Base-by-base conservation (phyloP, 2,329 filamentous ascomycete genomes). In the Davidsoniella eucalypti region DNA sequence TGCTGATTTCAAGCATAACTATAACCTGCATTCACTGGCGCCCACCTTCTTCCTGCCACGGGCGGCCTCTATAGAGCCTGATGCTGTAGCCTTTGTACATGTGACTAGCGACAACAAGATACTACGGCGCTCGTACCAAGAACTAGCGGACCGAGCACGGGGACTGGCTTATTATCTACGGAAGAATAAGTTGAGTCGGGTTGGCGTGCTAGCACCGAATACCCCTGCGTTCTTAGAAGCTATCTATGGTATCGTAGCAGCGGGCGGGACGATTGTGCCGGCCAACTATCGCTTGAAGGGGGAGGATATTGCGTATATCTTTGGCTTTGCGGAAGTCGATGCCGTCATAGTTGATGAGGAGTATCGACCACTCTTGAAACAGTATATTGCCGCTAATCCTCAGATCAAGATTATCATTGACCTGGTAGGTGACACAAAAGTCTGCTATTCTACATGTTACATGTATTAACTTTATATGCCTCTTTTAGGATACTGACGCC, bases 191-290 rank as follows among this genome's bases (percentile, higher is more conserved):
- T 79, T 78, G 59, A 82, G 78, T 59, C 75, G 84, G 53, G 83
- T 96, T 5, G 92, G 92, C 5, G 81, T 98, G 44, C 70, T 98
- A 9, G 81, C 80, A 7, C 85, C 92, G 2, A 98, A 98, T 62
- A 98, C 92, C 1, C 92, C 92, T 0, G 88, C 88, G 0, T 96
- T 96, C 59, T 70, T 98, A 25, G 90, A 96, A 66, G 76, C 80
- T 5, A 85, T 94, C 54, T 98, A 86, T 60, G 92, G 84, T 1
- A 82, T 95, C 57, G 81, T 80, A 1, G 88, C 84, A 1, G 84
- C 84, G 0, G 87, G 87, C 1, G 84, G 73, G 6, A 76, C 93
- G 21, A 78, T 87, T 54, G 83, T 94, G 49, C 73, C 74, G 1
- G 73, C 64, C 25, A 78, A 78, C 58, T 75, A 75, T 58, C 62